These are phyloP conservation scores for Durusdinium trenchii DNA, from an alignment of 73 alveolate species.

Conservation along the genomic window DNA sequence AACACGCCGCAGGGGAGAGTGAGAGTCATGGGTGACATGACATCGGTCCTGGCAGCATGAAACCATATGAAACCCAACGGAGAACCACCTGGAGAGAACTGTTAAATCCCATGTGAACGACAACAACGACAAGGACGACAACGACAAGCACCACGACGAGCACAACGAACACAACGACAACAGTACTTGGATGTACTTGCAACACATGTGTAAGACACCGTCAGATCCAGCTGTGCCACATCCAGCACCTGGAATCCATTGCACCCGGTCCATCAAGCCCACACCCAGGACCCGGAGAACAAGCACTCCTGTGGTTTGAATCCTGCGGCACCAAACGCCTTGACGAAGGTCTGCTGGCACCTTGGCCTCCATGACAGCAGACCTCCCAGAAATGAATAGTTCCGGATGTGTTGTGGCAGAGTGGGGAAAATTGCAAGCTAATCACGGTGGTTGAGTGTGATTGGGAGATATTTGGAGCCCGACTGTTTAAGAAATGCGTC, in stretches of 20 bases:
- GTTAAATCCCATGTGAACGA: no score
- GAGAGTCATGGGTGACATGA: neutral
- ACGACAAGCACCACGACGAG: no score
- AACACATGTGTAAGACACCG: neutral
- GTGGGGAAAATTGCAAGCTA: no score
- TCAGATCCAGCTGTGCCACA: no score
- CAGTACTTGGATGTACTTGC: neutral
- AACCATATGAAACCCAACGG: neutral
- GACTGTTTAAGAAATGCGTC: no score
- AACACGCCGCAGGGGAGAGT: neutral
- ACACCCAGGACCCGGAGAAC: slow-evolving; percentile 26
- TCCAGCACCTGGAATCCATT: no score
- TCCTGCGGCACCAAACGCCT: slow-evolving; percentile 6
- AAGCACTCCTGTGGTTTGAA: slow-evolving; percentile 29
- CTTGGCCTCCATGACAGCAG: no score
- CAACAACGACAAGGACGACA: no score
- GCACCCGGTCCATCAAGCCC: neutral
- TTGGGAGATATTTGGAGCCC: no score
- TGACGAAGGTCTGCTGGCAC: slow-evolving; percentile 24
- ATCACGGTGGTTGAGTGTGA: no score
- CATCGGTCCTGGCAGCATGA: neutral
- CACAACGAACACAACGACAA: neutral
- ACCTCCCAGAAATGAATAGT: no score
- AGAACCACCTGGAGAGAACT: neutral
- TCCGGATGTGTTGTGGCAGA: no score